These are phyloP conservation scores for Sabuloglossum arenarium DNA, from an alignment of 495 filamentous ascomycete genomes.

Conservation along the genomic window DNA sequence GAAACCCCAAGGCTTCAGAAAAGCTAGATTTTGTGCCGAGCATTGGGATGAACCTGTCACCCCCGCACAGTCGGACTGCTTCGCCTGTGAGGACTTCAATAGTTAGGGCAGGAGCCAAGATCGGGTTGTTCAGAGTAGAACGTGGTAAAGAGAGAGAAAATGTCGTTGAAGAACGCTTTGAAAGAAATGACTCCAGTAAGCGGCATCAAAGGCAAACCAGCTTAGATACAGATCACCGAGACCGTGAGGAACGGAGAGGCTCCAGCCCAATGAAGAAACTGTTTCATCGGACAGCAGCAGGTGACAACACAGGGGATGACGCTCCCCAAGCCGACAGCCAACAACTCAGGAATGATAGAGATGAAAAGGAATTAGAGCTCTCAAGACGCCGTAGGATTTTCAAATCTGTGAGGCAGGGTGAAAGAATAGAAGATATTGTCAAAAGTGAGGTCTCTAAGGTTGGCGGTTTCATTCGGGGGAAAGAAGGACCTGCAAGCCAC, in stretches of 20 bases:
- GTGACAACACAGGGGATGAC: not conserved
- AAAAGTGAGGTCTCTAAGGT: slow-evolving; percentile 36
- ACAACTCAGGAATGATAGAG: not conserved
- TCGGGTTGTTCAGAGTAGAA: not conserved
- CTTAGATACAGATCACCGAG: not conserved
- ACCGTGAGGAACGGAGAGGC: not conserved
- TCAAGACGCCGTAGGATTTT: slow-evolving; percentile 15
- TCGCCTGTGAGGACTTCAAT: slow-evolving; percentile 26
- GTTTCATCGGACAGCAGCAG: not conserved
- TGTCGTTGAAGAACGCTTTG: not conserved
- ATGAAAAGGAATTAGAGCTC: not conserved
- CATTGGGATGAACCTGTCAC: slow-evolving; percentile 33
- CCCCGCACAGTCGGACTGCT: slow-evolving; percentile 27
- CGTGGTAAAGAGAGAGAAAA: slow-evolving; percentile 2
- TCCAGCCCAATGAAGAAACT: not conserved
- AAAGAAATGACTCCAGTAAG: not conserved
- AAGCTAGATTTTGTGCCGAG: slow-evolving; percentile 22
- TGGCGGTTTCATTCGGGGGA: slow-evolving; percentile 31
- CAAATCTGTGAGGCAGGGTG: slow-evolving; percentile 30
- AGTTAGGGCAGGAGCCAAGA: not conserved
- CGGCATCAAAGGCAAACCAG: not conserved
- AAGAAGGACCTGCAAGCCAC: slow-evolving; percentile 18
- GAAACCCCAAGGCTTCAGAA: not conserved
- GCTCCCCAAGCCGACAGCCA: not conserved
- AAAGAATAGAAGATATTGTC: slow-evolving; percentile 30